Percentiles rank a stretch among this genome's conserved stretches.
phyloP scores from a whole-genome alignment of 805 yeast species.

The Spathaspora sp. region DNA sequence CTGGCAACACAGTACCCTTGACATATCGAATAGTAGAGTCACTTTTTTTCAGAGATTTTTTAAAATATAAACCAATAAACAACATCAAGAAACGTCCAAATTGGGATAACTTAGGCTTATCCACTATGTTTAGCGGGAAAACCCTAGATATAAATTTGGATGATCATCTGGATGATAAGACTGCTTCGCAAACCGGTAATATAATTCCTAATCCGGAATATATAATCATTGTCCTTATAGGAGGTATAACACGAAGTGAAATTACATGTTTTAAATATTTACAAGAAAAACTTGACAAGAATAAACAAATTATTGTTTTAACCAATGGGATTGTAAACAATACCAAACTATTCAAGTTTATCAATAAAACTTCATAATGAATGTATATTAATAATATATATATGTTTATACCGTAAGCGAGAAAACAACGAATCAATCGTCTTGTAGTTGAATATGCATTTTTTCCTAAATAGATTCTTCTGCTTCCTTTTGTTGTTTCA shows the following conservation, averaged over 20 bases:
- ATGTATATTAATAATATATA: conserved; percentile 1
- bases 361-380: conserved; percentile 1
- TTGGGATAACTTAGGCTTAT: conserved; percentile 42
- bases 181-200: background rate
- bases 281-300: conserved; percentile 38
- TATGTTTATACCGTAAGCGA: background rate
- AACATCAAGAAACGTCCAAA: conserved; percentile 35
- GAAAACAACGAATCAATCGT: background rate
- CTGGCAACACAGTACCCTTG: conserved; percentile 78
- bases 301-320: conserved; percentile 38
- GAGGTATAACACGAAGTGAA: conserved; percentile 87
- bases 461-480: conserved; percentile 39
- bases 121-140: conserved; percentile 40
- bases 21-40: conserved; percentile 65
- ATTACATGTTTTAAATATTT: conserved; percentile 65
- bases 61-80: conserved; percentile 37
- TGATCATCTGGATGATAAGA: conserved; percentile 12
- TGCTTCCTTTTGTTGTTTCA: conserved; percentile 70
- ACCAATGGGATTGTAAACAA: conserved; percentile 43
- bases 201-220: conserved; percentile 11
- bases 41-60: conserved; percentile 54
- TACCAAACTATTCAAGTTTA: conserved; percentile 17
- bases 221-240: conserved; percentile 57
- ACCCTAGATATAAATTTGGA: conserved; percentile 33
- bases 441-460: background rate